phyloP scores from a whole-genome alignment of 2,329 filamentous ascomycete genomes.

The Parastagonospora nodorum region DNA sequence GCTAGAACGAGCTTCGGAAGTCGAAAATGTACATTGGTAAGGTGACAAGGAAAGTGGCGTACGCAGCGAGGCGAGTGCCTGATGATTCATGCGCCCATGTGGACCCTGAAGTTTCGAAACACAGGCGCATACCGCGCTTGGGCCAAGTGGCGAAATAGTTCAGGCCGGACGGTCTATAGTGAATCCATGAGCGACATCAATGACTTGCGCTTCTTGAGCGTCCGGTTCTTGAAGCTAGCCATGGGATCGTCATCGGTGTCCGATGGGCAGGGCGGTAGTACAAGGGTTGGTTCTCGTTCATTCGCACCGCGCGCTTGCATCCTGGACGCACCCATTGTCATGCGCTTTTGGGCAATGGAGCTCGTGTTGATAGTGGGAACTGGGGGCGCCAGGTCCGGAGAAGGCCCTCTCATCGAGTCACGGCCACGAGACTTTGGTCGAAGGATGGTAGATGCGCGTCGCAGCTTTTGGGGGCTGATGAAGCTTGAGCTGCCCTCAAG shows the following conservation, averaged over 20 bases:
- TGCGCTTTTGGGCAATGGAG: conserved; percentile 20
- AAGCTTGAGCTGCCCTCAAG: conserved; percentile 25
- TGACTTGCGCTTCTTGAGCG: conserved; percentile 44
- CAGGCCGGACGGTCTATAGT: conserved; percentile 11
- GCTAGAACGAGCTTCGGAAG: conserved; percentile 2
- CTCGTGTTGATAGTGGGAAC: conserved; percentile 19
- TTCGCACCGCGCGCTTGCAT: conserved; percentile 43
- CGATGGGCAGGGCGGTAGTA: conserved; percentile 39
- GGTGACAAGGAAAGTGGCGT: conserved; percentile 2
- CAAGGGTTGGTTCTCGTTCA: conserved; percentile 41
- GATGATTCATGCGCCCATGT: conserved; percentile 16
- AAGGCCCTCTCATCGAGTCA: conserved; percentile 19
- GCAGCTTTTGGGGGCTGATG: conserved; percentile 29
- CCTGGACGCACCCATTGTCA: conserved; percentile 9
- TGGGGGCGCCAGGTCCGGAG: conserved; percentile 31
- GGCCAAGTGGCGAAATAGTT: not conserved
- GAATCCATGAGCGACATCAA: conserved; percentile 42
- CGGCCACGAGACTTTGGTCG: conserved; percentile 29
- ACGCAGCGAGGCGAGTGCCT: conserved; percentile 5
- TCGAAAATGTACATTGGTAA: conserved; percentile 2
- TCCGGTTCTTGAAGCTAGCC: conserved; percentile 30
- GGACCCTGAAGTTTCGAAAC: conserved; percentile 21
- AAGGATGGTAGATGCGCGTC: conserved; percentile 38
- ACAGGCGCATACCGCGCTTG: conserved; percentile 5
- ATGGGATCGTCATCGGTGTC: conserved; percentile 18